Percentiles rank a stretch among this genome's conserved stretches.
These are phyloP conservation scores for Phoenix roebelenii DNA, from an alignment of 176 grass and related monocot species.

Conservation along the genomic window DNA sequence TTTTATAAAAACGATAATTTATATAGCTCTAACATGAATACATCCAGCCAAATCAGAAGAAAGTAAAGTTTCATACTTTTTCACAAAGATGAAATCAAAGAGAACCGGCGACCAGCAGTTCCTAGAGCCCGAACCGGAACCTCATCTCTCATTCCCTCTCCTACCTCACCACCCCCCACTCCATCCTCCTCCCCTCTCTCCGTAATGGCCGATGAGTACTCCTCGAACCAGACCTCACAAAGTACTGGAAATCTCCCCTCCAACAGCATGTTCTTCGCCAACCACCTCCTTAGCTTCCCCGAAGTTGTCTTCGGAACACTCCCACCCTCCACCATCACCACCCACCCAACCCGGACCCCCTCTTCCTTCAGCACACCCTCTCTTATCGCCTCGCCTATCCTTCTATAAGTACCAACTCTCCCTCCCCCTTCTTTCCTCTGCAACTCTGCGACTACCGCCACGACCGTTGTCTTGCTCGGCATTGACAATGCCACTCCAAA, in stretches of 20 bases:
- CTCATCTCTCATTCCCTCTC: too few relatives aligned
- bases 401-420: neutral
- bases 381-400: conserved; percentile 25
- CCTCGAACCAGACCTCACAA: conserved; percentile 23
- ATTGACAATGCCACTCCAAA: conserved; percentile 4
- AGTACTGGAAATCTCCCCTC: conserved; percentile 13
- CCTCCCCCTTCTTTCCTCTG: neutral
- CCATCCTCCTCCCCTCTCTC: neutral
- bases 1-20: too few relatives aligned
- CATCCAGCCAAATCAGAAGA: too few relatives aligned
- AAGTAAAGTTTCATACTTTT: neutral
- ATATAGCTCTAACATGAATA: too few relatives aligned
- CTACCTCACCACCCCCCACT: too few relatives aligned
- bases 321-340: conserved; percentile 30
- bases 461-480: neutral
- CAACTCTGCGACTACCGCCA: conserved; percentile 29
- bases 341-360: conserved; percentile 19
- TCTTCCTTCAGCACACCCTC: conserved; percentile 21
- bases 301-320: conserved; percentile 48
- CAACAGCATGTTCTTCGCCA: conserved; percentile 35
- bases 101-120: conserved; percentile 10
- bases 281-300: conserved; percentile 43
- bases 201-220: too few relatives aligned
- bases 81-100: conserved; percentile 36
- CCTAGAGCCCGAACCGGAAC: neutral